Conservation (phyloP, 2,329 filamentous ascomycete genomes). For the Cladophialophora yegresii region DNA sequence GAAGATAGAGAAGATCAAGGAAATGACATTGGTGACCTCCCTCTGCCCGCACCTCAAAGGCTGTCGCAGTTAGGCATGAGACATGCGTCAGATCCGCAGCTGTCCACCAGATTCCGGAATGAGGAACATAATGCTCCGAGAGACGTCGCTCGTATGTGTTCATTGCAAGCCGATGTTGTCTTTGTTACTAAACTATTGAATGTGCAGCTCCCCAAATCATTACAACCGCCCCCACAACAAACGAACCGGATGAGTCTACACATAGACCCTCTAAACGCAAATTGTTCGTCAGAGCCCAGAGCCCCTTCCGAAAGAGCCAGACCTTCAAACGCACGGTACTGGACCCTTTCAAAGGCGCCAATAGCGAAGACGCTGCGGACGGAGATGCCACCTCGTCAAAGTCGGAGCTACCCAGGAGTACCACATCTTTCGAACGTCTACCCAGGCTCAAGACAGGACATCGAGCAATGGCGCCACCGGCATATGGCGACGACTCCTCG, state of each 20-base stretch:
- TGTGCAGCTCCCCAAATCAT: conserved; percentile 69
- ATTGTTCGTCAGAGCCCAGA: conserved; percentile 27
- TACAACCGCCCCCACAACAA: conserved; percentile 81
- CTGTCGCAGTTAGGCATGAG: conserved; percentile 77
- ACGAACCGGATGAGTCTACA: conserved; percentile 53
- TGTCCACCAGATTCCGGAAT: conserved; percentile 75
- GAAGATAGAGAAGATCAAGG: conserved; percentile 10
- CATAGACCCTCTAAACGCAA: conserved; percentile 38
- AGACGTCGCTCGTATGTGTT: conserved; percentile 46
- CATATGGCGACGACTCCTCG: conserved; percentile 63
- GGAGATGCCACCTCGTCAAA: conserved; percentile 4
- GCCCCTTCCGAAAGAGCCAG: conserved; percentile 31
- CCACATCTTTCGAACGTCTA: conserved; percentile 29
- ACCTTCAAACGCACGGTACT: conserved; percentile 34
- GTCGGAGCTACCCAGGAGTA: conserved; percentile 8
- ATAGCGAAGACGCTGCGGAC: conserved; percentile 13
- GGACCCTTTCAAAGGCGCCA: conserved; percentile 29
- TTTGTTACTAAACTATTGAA: conserved; percentile 3
- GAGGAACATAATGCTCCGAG: conserved; percentile 44
- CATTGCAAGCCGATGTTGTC: background rate
- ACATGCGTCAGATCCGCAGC: conserved; percentile 89
- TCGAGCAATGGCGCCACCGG: conserved; percentile 56
- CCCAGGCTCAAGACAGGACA: conserved; percentile 35
- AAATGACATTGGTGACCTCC: conserved; percentile 36
- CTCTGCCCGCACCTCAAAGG: conserved; percentile 48